These are phyloP conservation scores for Gomphus bonarii DNA, from an alignment of 1,284 basidiomycete genomes.

Conservation along the genomic window DNA sequence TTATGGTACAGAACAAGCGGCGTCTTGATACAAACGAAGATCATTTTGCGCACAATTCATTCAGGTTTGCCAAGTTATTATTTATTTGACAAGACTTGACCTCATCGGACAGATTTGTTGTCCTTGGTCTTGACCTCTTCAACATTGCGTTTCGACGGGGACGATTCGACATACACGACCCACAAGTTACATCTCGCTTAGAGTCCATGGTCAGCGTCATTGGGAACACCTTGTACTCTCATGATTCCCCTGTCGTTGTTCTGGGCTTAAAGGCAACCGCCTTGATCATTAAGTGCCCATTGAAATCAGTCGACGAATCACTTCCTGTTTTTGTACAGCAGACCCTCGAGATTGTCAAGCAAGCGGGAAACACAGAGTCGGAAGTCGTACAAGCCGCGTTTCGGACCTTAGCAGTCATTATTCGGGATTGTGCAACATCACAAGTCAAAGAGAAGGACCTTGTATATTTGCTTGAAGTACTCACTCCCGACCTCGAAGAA, in stretches of 20 bases:
- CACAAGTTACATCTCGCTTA: constrained; percentile 63
- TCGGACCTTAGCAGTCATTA: constrained; percentile 76
- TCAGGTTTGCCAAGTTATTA: constrained; percentile 36
- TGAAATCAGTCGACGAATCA: constrained; percentile 68
- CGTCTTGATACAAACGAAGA: constrained; percentile 46
- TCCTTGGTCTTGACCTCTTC: constrained; percentile 89
- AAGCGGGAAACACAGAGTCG: constrained; percentile 81
- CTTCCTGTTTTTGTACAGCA: constrained; percentile 82
- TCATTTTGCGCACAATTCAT: constrained; percentile 79
- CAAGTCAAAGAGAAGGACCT: constrained; percentile 87
- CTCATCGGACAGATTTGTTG: constrained; percentile 62
- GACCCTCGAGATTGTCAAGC: constrained; percentile 77
- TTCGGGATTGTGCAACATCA: constrained; percentile 76
- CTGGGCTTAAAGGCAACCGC: constrained; percentile 77
- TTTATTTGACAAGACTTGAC: neutral
- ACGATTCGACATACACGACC: constrained; percentile 78
- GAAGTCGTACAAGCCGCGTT: constrained; percentile 86
- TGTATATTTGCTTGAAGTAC: constrained; percentile 75
- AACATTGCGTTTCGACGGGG: constrained; percentile 80
- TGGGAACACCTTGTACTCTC: constrained; percentile 90
- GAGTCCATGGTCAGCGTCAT: constrained; percentile 83
- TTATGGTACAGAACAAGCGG: constrained; percentile 72
- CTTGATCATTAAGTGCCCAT: constrained; percentile 76
- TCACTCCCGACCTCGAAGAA: constrained; percentile 91
- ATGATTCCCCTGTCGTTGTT: constrained; percentile 68